Evolutionary conservation across 805 yeast species (phyloP).

Genomic region (Nakazawaea sp.): DNA sequence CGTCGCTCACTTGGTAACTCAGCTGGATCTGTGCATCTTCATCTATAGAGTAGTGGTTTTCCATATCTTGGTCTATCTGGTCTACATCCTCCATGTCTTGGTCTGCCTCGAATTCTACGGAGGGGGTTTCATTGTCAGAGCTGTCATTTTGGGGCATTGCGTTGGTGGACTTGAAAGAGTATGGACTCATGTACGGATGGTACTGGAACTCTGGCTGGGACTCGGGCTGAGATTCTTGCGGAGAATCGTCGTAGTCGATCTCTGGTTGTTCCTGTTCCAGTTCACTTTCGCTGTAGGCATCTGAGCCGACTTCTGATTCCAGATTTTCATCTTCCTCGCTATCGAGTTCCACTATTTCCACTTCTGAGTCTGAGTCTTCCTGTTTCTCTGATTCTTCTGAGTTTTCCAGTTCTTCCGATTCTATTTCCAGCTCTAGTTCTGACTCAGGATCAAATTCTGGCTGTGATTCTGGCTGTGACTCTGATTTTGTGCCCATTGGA

Average conservation of each 20-base stretch:
- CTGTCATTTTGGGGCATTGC: no score
- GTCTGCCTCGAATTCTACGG: no score
- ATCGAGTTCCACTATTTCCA: conserved; percentile 1
- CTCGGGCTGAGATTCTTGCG: neutral
- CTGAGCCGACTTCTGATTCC: conserved; percentile 1
- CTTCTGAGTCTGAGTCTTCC: neutral
- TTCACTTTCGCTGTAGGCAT: neutral
- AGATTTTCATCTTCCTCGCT: neutral
- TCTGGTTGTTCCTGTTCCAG: no score
- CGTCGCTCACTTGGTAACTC: neutral
- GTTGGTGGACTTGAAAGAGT: no score
- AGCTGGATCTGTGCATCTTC: neutral
- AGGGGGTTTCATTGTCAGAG: no score
- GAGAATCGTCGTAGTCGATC: no score
- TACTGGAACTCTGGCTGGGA: conserved; percentile 13
- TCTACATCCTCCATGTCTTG: neutral
- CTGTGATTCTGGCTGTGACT: no score
- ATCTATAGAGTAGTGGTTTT: no score
- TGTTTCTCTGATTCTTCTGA: neutral
- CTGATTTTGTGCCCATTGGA: conserved; percentile 1
- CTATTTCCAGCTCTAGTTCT: conserved; percentile 12
- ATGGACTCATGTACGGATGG: no score
- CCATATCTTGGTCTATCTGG: neutral
- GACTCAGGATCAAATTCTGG: conserved; percentile 4
- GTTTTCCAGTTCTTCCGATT: conserved; percentile 1